Percentiles rank a stretch among this genome's conserved stretches.
phyloP scores from a whole-genome alignment of 257 asterid genomes.

The Solanum clarkiae region DNA sequence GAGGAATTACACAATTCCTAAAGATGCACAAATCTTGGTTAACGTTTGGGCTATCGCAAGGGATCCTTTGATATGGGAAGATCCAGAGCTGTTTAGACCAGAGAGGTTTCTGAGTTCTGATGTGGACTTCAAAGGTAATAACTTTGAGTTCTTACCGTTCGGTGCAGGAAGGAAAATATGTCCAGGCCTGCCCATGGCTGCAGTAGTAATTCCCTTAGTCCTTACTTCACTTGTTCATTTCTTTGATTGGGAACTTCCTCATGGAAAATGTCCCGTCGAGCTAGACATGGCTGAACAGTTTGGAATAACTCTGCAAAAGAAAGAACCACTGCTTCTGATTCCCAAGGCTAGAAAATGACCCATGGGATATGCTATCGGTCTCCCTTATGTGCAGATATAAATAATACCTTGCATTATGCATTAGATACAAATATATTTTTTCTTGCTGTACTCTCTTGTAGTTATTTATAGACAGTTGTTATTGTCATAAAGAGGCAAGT shows the following conservation, averaged over 20 bases:
- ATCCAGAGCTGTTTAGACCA: slow-evolving; percentile 20
- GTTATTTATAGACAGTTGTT: not conserved
- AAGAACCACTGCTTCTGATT: slow-evolving; percentile 13
- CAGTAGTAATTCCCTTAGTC: slow-evolving; percentile 6
- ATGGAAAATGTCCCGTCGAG: not conserved
- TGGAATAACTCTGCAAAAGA: slow-evolving; percentile 10
- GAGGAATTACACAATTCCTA: slow-evolving; percentile 21
- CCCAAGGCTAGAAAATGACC: slow-evolving; percentile 17
- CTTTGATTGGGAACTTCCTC: slow-evolving; percentile 22
- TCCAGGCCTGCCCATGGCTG: slow-evolving; percentile 35
- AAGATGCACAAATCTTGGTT: slow-evolving; percentile 12
- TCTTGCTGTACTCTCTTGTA: not conserved
- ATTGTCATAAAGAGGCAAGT: not conserved
- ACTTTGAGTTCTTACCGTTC: slow-evolving; percentile 31
- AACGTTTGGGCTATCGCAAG: slow-evolving; percentile 30
- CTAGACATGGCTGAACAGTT: slow-evolving; percentile 14
- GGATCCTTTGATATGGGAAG: slow-evolving; percentile 27
- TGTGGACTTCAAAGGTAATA: slow-evolving; percentile 29
- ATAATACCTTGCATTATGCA: not conserved
- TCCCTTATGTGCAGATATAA: not conserved
- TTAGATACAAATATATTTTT: not conserved
- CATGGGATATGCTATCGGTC: not conserved
- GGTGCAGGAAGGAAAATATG: slow-evolving; percentile 46
- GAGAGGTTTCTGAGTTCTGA: slow-evolving; percentile 14
- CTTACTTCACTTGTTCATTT: slow-evolving; percentile 15